phyloP scores from a whole-genome alignment of 371 early-diverging fungal genomes.

The Smittium culicis region DNA sequence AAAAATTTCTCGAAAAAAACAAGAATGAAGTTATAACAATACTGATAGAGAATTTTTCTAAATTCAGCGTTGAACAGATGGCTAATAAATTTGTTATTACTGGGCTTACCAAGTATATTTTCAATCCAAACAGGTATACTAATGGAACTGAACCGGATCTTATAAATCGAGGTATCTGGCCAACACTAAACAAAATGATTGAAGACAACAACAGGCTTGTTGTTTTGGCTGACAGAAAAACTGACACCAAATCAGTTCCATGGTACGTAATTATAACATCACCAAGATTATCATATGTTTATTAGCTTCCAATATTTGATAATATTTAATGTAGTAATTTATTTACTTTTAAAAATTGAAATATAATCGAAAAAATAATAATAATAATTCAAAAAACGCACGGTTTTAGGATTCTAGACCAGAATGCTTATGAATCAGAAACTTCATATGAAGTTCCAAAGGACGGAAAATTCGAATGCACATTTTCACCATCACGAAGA shows the following conservation, averaged over 20 bases:
- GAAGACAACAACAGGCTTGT: conserved; percentile 46
- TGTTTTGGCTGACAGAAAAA: conserved; percentile 43
- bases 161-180: conserved; percentile 37
- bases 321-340: conserved; percentile 25
- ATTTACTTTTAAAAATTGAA: conserved; percentile 15
- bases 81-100: conserved; percentile 37
- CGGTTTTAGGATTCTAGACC: conserved; percentile 29
- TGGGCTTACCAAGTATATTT: conserved; percentile 39
- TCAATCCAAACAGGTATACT: conserved; percentile 12
- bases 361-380: conserved; percentile 20
- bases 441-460: conserved; percentile 15
- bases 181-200: conserved; percentile 50
- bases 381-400: conserved; percentile 16
- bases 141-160: background rate
- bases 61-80: conserved; percentile 36
- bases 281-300: too few relatives aligned
- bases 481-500: conserved; percentile 17
- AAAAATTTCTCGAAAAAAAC: conserved; percentile 42
- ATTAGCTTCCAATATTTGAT: conserved; percentile 22
- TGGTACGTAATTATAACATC: too few relatives aligned
- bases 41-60: conserved; percentile 48
- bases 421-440: conserved; percentile 12
- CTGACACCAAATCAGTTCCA: conserved; percentile 37
- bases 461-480: background rate
- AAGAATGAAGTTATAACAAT: conserved; percentile 55